Evolutionary conservation across 805 yeast genomes (phyloP).

Genomic region (Starmerella stigmatis): DNA sequence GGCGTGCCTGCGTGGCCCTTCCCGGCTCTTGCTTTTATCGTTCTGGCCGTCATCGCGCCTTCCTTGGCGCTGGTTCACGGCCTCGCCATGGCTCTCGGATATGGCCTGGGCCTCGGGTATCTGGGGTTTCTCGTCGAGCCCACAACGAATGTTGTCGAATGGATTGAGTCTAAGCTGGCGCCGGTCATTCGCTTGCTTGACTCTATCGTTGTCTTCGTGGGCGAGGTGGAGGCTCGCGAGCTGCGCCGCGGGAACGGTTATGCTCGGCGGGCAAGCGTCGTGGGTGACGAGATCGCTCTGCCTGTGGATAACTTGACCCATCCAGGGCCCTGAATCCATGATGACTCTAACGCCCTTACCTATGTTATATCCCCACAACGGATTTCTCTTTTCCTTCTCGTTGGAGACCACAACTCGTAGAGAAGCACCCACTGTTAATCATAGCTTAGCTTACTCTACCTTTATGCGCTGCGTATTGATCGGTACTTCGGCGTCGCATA

Average conservation of each 20-base stretch:
- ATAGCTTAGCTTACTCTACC: too few species aligned
- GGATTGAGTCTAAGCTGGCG: slow-evolving; percentile 50
- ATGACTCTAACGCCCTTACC: too few species aligned
- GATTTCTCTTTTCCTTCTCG: too few species aligned
- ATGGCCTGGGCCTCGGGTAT: slow-evolving; percentile 43
- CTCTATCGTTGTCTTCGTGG: slow-evolving; percentile 43
- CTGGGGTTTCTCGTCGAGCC: slow-evolving; percentile 51
- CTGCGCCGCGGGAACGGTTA: slow-evolving; percentile 28
- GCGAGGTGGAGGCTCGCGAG: slow-evolving; percentile 49
- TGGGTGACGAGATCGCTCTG: slow-evolving; percentile 14
- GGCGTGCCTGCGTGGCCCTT: slow-evolving; percentile 15
- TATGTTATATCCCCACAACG: too few species aligned
- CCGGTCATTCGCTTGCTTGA: slow-evolving; percentile 46
- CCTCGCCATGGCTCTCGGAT: slow-evolving; percentile 59
- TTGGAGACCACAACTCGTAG: too few species aligned
- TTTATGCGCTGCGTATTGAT: too few species aligned
- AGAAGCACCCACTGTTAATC: too few species aligned
- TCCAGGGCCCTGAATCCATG: slow-evolving; percentile 3
- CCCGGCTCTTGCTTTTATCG: slow-evolving; percentile 2
- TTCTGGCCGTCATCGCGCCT: not conserved
- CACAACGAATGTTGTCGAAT: slow-evolving; percentile 44
- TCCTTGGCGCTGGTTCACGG: slow-evolving; percentile 53
- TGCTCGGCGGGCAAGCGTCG: slow-evolving; percentile 3
- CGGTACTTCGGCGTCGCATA: too few species aligned
- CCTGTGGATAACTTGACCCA: slow-evolving; percentile 11